phyloP scores from a whole-genome alignment of 441 rosid genomes.

The Populus tomentosa region DNA sequence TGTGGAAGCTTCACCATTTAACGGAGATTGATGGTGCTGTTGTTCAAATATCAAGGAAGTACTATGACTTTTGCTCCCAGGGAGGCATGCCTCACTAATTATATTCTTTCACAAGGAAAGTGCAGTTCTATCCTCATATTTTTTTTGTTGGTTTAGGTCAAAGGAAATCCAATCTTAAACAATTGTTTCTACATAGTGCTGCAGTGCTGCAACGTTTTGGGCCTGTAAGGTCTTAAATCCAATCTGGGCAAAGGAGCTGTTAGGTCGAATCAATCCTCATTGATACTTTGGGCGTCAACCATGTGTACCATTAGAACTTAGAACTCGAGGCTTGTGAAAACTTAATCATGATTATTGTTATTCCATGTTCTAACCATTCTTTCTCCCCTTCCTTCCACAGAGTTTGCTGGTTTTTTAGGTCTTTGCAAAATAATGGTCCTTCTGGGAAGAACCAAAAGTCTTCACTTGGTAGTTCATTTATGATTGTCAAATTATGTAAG shows the following conservation, averaged over 20 bases:
- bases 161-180: conserved; percentile 17
- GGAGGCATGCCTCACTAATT: conserved; percentile 29
- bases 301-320: conserved; percentile 30
- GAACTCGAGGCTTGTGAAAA: conserved; percentile 21
- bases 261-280: conserved; percentile 28
- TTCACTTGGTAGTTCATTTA: background rate
- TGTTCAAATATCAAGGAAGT: conserved; percentile 14
- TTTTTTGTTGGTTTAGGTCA: conserved; percentile 24
- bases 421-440: background rate
- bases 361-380: conserved; percentile 32
- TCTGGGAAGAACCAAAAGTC: background rate
- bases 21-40: conserved; percentile 1
- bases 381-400: conserved; percentile 9
- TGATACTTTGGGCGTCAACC: conserved; percentile 20
- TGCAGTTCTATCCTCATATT: conserved; percentile 21
- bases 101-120: conserved; percentile 39
- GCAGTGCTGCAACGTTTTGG: conserved; percentile 1
- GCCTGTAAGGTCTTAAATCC: background rate
- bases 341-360: conserved; percentile 21
- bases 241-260: conserved; percentile 15
- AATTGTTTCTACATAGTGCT: conserved; percentile 3
- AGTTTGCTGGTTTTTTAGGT: background rate
- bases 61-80: conserved; percentile 14
- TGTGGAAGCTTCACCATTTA: conserved; percentile 6
- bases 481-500: background rate